Conservation (phyloP, 2,329 filamentous ascomycete species). For the Paramyrothecium sp. region DNA sequence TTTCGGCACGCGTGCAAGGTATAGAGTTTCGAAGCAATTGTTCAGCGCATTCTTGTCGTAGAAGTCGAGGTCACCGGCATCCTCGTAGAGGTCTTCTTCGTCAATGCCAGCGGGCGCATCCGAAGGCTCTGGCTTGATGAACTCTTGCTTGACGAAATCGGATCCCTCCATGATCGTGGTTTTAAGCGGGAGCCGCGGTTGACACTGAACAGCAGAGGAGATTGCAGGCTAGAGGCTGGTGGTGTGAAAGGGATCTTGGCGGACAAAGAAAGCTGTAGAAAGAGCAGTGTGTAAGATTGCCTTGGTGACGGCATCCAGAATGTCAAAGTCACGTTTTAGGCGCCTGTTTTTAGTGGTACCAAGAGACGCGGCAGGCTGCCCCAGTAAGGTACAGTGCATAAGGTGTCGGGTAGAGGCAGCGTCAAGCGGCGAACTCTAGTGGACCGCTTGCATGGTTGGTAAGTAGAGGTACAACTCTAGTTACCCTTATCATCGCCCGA, state of each 20-base stretch:
- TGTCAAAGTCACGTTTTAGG: background rate
- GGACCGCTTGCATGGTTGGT: no score
- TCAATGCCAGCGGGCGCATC: conserved; percentile 42
- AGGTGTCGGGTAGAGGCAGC: no score
- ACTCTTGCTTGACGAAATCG: conserved; percentile 7
- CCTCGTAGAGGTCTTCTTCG: conserved; percentile 68
- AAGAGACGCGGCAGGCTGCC: no score
- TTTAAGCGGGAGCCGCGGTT: conserved; percentile 4
- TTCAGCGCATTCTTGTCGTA: conserved; percentile 42
- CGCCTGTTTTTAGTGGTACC: no score
- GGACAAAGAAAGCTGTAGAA: no score
- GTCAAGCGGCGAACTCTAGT: no score
- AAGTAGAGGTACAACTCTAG: no score
- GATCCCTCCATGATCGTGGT: conserved; percentile 28
- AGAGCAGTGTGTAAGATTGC: background rate
- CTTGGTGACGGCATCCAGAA: background rate
- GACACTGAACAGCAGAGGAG: conserved; percentile 5
- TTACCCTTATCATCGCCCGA: no score
- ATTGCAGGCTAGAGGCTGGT: background rate
- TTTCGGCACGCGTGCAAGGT: conserved; percentile 75
- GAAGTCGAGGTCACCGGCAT: conserved; percentile 57
- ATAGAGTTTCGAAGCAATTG: conserved; percentile 48
- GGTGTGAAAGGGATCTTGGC: background rate
- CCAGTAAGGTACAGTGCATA: no score
- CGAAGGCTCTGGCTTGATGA: conserved; percentile 49